phyloP scores from a whole-genome alignment of 257 asterid genomes.

The Nemophila menziesii region DNA sequence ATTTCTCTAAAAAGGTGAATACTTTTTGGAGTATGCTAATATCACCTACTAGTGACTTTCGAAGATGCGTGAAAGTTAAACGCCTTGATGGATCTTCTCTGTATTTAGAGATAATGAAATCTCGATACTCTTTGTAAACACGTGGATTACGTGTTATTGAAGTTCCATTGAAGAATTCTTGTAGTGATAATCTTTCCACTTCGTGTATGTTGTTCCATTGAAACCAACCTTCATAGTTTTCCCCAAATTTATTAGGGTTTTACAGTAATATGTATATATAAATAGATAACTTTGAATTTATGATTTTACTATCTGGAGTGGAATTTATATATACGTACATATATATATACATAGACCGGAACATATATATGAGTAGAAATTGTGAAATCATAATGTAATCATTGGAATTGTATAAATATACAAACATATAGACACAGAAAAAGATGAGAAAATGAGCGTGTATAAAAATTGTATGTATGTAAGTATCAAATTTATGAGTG shows the following conservation, averaged over 20 bases:
- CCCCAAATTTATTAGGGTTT: conserved; percentile 4
- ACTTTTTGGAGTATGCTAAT: conserved; percentile 64
- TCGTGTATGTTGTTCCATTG: conserved; percentile 75
- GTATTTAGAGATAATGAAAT: conserved; percentile 67
- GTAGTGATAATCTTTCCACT: conserved; percentile 57
- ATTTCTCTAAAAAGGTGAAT: conserved; percentile 68
- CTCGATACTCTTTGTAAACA: conserved; percentile 77
- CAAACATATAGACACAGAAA: not conserved
- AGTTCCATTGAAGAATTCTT: conserved; percentile 70
- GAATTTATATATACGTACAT: not conserved
- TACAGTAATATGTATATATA: not conserved
- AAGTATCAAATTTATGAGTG: not conserved
- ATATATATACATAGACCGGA: not conserved
- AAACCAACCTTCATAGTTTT: conserved; percentile 54
- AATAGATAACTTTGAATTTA: conserved; percentile 3
- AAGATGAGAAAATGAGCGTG: too few relatives aligned
- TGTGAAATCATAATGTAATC: too few relatives aligned
- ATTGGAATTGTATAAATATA: not conserved
- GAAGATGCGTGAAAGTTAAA: conserved; percentile 58
- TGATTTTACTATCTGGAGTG: too few relatives aligned
- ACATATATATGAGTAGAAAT: too few relatives aligned
- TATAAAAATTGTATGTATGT: not conserved
- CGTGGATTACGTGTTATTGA: conserved; percentile 68
- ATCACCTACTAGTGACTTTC: conserved; percentile 87
- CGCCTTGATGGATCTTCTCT: conserved; percentile 59